Conservation (phyloP, 2,329 filamentous ascomycete species). For the Talaromyces albobiverticillius region DNA sequence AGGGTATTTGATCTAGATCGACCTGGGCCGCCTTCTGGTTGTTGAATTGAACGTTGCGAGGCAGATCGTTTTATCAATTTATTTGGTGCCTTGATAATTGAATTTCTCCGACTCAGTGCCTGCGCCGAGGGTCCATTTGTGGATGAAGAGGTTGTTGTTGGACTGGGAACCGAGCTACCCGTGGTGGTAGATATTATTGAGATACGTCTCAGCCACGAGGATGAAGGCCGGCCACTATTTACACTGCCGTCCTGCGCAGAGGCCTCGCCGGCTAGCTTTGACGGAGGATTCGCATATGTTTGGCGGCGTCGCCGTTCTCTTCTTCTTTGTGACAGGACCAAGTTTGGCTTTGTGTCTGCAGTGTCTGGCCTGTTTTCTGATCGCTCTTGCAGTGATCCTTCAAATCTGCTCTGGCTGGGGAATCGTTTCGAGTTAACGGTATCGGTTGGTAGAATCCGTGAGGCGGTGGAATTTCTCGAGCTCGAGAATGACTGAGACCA, state of each 20-base stretch:
- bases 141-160: constrained; percentile 52
- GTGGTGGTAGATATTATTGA: constrained; percentile 46
- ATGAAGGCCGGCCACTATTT: constrained; percentile 38
- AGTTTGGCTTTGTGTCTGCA: constrained; percentile 18
- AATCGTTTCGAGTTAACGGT: constrained; percentile 11
- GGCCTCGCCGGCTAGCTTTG: constrained; percentile 26
- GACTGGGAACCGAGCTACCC: constrained; percentile 47
- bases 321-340: constrained; percentile 14
- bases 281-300: constrained; percentile 32
- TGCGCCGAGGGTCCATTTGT: constrained; percentile 54
- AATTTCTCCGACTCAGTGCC: constrained; percentile 37
- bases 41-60: constrained; percentile 49
- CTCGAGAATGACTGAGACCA: constrained; percentile 20
- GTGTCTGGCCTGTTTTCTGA: constrained; percentile 14
- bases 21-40: constrained; percentile 29
- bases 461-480: constrained; percentile 25
- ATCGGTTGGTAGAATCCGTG: constrained; percentile 23
- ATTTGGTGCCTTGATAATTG: constrained; percentile 47
- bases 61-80: constrained; percentile 62
- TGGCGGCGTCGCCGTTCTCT: constrained; percentile 35
- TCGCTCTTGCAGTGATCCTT: constrained; percentile 16
- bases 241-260: constrained; percentile 17
- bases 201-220: constrained; percentile 57
- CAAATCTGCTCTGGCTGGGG: neutral
- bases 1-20: constrained; percentile 41